phyloP scores from a whole-genome alignment of 2,329 filamentous ascomycete species.

The Colletotrichum musae region DNA sequence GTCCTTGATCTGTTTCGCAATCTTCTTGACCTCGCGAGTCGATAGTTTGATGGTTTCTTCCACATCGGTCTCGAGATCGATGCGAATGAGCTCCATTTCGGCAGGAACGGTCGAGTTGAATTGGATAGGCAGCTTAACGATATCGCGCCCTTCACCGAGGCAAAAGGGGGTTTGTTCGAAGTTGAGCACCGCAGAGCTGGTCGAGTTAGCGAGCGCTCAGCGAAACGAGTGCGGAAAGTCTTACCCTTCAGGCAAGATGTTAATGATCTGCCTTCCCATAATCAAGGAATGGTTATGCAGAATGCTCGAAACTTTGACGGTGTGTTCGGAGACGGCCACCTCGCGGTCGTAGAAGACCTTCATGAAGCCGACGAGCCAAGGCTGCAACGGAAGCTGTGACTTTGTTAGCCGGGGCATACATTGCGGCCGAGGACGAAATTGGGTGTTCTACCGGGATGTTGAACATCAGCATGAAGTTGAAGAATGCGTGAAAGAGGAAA shows the following conservation, averaged over 20 bases:
- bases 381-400: conserved; percentile 77
- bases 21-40: conserved; percentile 79
- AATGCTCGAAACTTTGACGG: conserved; percentile 89
- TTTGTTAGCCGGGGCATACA: conserved; percentile 12
- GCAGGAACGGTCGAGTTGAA: conserved; percentile 95
- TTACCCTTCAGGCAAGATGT: conserved; percentile 94
- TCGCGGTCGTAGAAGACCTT: conserved; percentile 94
- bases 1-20: conserved; percentile 78
- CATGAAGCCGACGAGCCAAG: conserved; percentile 79
- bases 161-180: conserved; percentile 87
- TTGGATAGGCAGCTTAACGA: conserved; percentile 82
- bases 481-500: conserved; percentile 78
- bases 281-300: conserved; percentile 95
- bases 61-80: conserved; percentile 84
- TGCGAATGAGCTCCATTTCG: conserved; percentile 88
- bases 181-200: conserved; percentile 87
- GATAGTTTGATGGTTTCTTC: conserved; percentile 86
- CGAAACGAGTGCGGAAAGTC: conserved; percentile 41
- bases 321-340: conserved; percentile 91
- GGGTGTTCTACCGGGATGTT: conserved; percentile 78
- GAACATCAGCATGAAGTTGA: conserved; percentile 94
- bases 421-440: neutral
- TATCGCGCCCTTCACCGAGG: conserved; percentile 74
- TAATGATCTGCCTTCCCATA: conserved; percentile 95
- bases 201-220: neutral